Percentiles rank a stretch among this genome's conserved stretches.
phyloP scores from a whole-genome alignment of 108 stramenopile species.

The Pseudonitzschia pungens region DNA sequence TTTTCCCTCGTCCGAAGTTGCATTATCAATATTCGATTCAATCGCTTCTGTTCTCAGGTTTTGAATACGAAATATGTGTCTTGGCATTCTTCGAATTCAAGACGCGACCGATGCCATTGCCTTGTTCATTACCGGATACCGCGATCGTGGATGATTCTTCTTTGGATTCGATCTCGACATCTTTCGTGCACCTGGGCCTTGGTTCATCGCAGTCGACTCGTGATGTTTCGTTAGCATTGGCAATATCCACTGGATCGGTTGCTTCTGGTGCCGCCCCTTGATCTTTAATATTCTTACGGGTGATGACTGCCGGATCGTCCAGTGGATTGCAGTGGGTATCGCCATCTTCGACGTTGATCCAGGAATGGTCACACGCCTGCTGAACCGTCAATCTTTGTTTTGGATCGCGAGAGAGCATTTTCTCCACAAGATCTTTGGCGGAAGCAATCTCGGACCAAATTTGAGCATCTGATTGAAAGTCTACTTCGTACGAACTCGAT shows the following conservation, averaged over 20 bases:
- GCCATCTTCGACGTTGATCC: constrained; percentile 83
- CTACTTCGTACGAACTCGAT: constrained; percentile 35
- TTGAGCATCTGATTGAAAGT: constrained; percentile 25
- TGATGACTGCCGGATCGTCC: constrained; percentile 59
- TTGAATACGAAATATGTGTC: neutral
- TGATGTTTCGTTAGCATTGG: neutral
- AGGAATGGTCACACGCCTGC: constrained; percentile 75
- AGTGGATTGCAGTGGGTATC: constrained; percentile 86
- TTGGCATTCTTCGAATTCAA: neutral
- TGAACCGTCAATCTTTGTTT: constrained; percentile 58
- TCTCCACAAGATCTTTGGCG: constrained; percentile 69
- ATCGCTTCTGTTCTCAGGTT: neutral
- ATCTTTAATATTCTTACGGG: constrained; percentile 16
- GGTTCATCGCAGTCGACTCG: neutral
- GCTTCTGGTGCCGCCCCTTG: neutral
- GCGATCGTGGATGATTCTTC: constrained; percentile 1
- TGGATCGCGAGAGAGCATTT: constrained; percentile 66
- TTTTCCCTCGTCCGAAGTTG: neutral
- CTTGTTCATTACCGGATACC: neutral
- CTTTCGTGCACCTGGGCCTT: neutral
- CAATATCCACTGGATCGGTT: neutral
- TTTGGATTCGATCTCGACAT: constrained; percentile 1
- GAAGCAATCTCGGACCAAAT: constrained; percentile 37
- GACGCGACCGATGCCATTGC: neutral
- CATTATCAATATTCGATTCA: neutral